Evolutionary conservation across 2,329 filamentous ascomycete genomes (phyloP).

Genomic region (Talaromyces piceae): DNA sequence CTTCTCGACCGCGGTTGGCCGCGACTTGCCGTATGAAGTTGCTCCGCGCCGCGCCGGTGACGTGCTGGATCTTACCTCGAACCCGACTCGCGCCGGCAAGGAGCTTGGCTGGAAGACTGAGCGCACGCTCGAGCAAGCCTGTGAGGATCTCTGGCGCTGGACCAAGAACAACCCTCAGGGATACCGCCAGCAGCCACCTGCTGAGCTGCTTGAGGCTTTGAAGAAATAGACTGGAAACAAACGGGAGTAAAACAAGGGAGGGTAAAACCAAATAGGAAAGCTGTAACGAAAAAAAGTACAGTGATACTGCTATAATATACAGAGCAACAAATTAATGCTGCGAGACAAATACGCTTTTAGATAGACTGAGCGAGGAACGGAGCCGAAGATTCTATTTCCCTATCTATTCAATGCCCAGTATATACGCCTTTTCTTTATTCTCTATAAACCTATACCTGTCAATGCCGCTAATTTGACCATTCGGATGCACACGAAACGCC

Average conservation of each 20-base stretch:
- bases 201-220: conserved; percentile 60
- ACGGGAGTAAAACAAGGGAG: too few species aligned
- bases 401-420: too few species aligned
- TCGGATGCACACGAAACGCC: not conserved
- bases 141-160: conserved; percentile 93
- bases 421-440: too few species aligned
- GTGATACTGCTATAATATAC: not conserved
- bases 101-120: conserved; percentile 92
- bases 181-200: conserved; percentile 84
- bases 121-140: conserved; percentile 84
- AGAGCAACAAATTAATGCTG: not conserved
- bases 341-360: not conserved
- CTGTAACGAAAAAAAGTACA: too few species aligned
- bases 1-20: conserved; percentile 80
- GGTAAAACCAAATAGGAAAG: too few species aligned
- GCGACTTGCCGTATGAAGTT: conserved; percentile 78
- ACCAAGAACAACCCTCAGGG: conserved; percentile 94
- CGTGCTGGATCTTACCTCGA: conserved; percentile 89
- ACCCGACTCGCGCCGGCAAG: conserved; percentile 75
- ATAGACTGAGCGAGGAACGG: conserved; percentile 1
- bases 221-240: conserved; percentile 22
- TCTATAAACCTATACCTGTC: not conserved
- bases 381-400: too few species aligned
- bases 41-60: conserved; percentile 76
- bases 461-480: not conserved